Base-by-base conservation (phyloP, 108 stramenopile genomes). In the Nitzschia sp. region DNA sequence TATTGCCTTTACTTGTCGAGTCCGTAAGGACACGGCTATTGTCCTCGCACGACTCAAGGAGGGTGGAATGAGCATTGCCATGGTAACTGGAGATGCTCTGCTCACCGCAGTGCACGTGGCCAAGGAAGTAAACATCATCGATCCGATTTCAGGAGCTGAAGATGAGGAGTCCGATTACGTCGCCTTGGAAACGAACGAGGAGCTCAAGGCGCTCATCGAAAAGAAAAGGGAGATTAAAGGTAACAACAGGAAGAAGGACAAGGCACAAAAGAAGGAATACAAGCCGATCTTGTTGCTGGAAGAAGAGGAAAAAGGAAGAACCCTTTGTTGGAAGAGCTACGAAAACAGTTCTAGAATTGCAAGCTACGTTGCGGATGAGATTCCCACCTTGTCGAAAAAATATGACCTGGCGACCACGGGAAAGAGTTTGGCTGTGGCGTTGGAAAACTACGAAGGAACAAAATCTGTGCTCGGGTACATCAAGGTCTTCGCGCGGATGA, bases 21-120 rank as follows among this genome's bases (percentile, higher is more conserved):
- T 98, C 23, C 80, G 96, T 36, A 86, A 88, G 48, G 97, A 98
- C 78, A 96, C 96, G 8, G 77, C 87, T 58, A 59, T 72, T 34
- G 95, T 96, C 2, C 60, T 97, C 31, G 46, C 56, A 15, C 70
- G 76, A 60, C 83, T 97, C 45, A 88, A 85, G 72, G 91, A 97
- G 59, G 96, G 96, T 35, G 96, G 92, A 17, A 89, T 95, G 89
- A 69, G 68, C 17, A 88, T 97, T 11, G 84, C 93, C 2, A 98
- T 98, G 97, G 90, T 97, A 17, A 98, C 97, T 25, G 97, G 97
- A 0, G 97, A 98, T 81, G 96, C 96, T 0, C 69, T 97, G 25
- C 75, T 98, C 30, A 98, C 97, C 25, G 96, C 96, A 6, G 79
- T 94, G 61, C 96, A 98, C 67, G 97, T 98, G 15, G 97, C 97